Base-by-base conservation (phyloP, 306 rosid species). In the Ochetophila trinervis region DNA sequence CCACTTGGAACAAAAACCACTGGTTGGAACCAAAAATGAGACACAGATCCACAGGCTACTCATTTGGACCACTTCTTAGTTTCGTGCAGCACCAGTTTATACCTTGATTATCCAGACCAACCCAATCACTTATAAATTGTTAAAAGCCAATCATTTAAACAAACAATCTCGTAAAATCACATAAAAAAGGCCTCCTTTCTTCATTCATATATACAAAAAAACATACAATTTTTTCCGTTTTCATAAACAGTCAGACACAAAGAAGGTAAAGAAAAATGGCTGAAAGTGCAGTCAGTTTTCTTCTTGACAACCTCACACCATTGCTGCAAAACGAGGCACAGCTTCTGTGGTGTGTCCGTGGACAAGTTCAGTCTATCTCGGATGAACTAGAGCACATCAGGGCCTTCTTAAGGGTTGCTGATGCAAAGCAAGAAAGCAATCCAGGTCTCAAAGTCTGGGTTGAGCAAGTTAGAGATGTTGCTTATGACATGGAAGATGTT, bases 261-360 rank as follows among this genome's bases (percentile, higher is more conserved):
- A 45, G 54, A 6, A 9, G 36, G 27, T 21, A 1, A 24, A 61
- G 37, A 34, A 15, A 27, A 35, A 84, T 87, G 93, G 86, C 84
- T 51, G 86, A 87, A 68, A 82, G 80, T 74, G 65, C 67, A 1
- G 78, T 87, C 4, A 50, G 42, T 6, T 77, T 67, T 34, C 54
- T 82, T 20, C 32, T 82, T 27, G 86, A 68, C 58, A 84, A 68
- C 56, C 63, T 84, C 16, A 30, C 45, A 8, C 2, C 40, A 0
- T 9, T 79, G 1, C 67, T 85, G 14, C 51, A 69, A 73, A 81
- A 76, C 17, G 89, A 83, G 76, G 76, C 65, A 52, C 72, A 64
- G 5, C 60, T 73, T 9, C 70, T 75, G 40, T 72, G 4, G 40
- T 76, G 87, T 11, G 81, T 81, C 51, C 27, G 10, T 32, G 54